Conservation (phyloP, 1,284 basidiomycete genomes). For the Apiotrichum laibachii region DNA sequence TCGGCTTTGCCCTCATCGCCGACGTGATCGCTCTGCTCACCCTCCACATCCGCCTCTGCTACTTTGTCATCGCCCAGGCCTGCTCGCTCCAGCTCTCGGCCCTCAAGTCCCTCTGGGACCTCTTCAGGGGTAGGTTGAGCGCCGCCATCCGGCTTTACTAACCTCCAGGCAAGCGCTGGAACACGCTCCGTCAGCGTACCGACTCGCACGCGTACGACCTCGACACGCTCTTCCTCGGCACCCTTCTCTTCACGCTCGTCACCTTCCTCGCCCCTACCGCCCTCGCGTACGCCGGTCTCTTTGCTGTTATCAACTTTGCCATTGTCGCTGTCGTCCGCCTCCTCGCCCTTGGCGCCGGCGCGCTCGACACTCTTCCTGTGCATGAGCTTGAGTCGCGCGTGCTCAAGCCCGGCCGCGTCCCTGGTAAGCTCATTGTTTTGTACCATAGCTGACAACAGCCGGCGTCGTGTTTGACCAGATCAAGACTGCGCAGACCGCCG, state of each 20-base stretch:
- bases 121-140: conserved; percentile 76
- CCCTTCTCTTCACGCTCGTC: conserved; percentile 87
- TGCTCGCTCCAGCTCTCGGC: conserved; percentile 65
- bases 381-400: conserved; percentile 1
- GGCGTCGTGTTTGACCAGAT: conserved; percentile 4
- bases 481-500: background rate
- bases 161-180: conserved; percentile 73
- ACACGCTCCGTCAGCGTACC: conserved; percentile 70
- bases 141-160: background rate
- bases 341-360: background rate
- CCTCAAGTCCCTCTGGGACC: conserved; percentile 75
- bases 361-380: conserved; percentile 9
- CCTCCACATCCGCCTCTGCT: conserved; percentile 70
- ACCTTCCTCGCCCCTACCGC: conserved; percentile 90
- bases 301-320: conserved; percentile 55
- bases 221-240: conserved; percentile 90
- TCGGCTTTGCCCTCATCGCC: conserved; percentile 29
- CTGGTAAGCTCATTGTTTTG: background rate
- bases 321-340: conserved; percentile 2
- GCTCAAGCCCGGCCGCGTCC: background rate
- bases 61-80: conserved; percentile 63
- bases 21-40: conserved; percentile 55
- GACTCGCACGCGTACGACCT: conserved; percentile 89
- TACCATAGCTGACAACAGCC: background rate
- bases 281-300: conserved; percentile 76